Evolutionary conservation across 768 basidiomycete species (phyloP).

Genomic region (Clitopilus passeckerianus): DNA sequence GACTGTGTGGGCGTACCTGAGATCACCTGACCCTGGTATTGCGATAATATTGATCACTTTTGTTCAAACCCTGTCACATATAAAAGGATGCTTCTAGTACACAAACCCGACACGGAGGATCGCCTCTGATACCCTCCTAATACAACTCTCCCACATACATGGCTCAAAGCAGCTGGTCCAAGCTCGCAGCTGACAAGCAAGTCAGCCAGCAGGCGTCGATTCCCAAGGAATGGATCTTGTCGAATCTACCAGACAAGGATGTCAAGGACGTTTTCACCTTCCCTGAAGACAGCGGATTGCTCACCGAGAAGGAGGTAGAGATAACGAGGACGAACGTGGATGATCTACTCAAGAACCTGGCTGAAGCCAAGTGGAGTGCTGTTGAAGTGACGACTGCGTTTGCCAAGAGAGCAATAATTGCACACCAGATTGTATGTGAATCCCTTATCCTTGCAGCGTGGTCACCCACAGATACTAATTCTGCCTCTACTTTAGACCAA

Average conservation of each 20-base stretch:
- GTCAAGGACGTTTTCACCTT: slow-evolving; percentile 49
- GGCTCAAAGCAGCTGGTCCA: slow-evolving; percentile 35
- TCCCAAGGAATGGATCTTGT: slow-evolving; percentile 61
- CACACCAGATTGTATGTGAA: slow-evolving; percentile 64
- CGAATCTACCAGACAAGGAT: slow-evolving; percentile 37
- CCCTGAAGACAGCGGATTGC: slow-evolving; percentile 52
- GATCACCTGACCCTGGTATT: not conserved
- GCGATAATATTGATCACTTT: not conserved
- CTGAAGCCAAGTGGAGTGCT: slow-evolving; percentile 50
- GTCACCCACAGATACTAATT: not conserved
- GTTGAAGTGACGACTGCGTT: slow-evolving; percentile 70
- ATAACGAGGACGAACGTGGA: slow-evolving; percentile 40
- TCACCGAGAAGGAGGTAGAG: slow-evolving; percentile 45
- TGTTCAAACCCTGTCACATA: not conserved
- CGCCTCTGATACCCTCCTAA: not conserved
- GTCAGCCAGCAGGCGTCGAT: slow-evolving; percentile 47
- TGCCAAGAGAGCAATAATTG: slow-evolving; percentile 73
- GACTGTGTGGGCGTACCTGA: not conserved
- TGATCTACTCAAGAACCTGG: slow-evolving; percentile 48
- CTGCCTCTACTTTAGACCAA: slow-evolving; percentile 47
- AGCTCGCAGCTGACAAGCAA: slow-evolving; percentile 51
- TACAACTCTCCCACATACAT: not conserved
- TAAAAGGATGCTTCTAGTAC: not conserved
- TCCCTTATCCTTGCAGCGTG: not conserved
- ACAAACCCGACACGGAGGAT: not conserved